Evolutionary conservation across 495 filamentous ascomycete species (phyloP).

Genomic region (Annulohypoxylon bovei): DNA sequence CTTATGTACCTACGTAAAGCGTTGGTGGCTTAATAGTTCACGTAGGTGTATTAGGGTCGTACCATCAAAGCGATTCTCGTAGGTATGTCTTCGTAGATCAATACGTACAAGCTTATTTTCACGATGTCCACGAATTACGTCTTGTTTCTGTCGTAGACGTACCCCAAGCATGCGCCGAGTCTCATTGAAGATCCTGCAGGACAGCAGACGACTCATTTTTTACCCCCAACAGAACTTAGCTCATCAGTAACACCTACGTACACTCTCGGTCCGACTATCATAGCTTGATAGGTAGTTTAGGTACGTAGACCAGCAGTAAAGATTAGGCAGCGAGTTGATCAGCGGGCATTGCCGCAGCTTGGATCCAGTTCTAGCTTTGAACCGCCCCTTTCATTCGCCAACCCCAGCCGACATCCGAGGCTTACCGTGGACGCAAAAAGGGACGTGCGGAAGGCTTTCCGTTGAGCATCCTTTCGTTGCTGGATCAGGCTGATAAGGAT

Average conservation of each 20-base stretch:
- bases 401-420: background rate
- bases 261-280: background rate
- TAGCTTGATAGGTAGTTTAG: background rate
- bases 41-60: too few relatives aligned
- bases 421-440: background rate
- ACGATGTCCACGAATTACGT: background rate
- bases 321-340: background rate
- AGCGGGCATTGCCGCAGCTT: constrained; percentile 10
- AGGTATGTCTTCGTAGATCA: background rate
- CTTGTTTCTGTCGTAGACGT: background rate
- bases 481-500: constrained; percentile 18
- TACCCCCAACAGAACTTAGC: background rate
- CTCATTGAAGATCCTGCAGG: background rate
- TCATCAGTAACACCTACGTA: background rate
- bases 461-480: background rate
- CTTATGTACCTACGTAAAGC: too few relatives aligned
- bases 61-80: background rate
- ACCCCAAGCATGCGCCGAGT: background rate
- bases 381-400: constrained; percentile 2
- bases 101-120: too few relatives aligned
- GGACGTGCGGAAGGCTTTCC: background rate
- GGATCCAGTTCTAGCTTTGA: constrained; percentile 1
- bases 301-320: background rate
- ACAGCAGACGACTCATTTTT: background rate
- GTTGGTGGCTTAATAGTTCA: too few relatives aligned